These are phyloP conservation scores for Candida boidinii DNA, from an alignment of 805 yeast genomes.

Conservation along the genomic window DNA sequence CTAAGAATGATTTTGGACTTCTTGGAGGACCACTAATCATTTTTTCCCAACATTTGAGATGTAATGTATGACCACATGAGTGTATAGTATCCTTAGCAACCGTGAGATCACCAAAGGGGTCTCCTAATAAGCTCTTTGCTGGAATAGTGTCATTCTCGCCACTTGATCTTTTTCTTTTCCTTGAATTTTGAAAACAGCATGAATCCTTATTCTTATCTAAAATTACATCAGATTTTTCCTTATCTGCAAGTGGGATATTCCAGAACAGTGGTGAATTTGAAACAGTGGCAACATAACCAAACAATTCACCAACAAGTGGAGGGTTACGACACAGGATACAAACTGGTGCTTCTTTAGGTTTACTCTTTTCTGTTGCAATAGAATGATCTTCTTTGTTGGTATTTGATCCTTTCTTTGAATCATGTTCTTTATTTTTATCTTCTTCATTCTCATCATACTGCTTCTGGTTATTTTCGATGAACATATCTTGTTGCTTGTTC, in stretches of 20 bases:
- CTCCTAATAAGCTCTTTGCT: too few relatives aligned
- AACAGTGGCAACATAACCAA: slow-evolving; percentile 52
- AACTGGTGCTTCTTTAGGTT: slow-evolving; percentile 15
- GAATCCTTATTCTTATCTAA: slow-evolving; percentile 2
- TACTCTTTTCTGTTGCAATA: neutral
- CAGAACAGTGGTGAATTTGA: slow-evolving; percentile 41
- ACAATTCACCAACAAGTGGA: slow-evolving; percentile 33
- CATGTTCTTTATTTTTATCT: slow-evolving; percentile 8
- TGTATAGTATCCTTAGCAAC: slow-evolving; percentile 25
- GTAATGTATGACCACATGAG: slow-evolving; percentile 49
- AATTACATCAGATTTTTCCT: slow-evolving; percentile 9
- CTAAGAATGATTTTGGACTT: slow-evolving; percentile 8
- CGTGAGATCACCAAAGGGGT: too few relatives aligned
- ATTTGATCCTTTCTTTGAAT: slow-evolving; percentile 2
- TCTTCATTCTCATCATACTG: slow-evolving; percentile 12
- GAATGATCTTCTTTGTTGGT: neutral
- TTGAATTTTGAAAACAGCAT: neutral
- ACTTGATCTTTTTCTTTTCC: too few relatives aligned
- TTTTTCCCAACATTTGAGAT: slow-evolving; percentile 32
- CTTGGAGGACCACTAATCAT: too few relatives aligned
- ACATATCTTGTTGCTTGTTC: slow-evolving; percentile 42
- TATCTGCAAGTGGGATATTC: slow-evolving; percentile 29
- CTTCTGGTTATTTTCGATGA: slow-evolving; percentile 30
- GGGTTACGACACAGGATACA: slow-evolving; percentile 58
- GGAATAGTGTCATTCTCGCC: too few relatives aligned